Conservation (phyloP, 148 eudicot species). For the Nepenthes gracilis region DNA sequence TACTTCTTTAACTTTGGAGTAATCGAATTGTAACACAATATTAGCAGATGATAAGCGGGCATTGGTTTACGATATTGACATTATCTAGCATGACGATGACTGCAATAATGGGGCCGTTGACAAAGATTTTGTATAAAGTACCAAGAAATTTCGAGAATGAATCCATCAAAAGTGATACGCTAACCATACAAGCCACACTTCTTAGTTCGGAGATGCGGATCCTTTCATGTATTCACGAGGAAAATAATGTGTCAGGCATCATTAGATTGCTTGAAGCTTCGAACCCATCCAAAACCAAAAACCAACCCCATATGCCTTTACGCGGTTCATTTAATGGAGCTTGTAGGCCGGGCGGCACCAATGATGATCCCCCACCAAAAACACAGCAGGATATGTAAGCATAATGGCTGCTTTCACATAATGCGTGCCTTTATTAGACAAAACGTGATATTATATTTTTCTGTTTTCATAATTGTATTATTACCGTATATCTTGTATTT, state of each 20-base stretch:
- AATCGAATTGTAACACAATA: neutral
- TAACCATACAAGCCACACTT: neutral
- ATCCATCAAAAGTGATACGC: slow-evolving; percentile 1
- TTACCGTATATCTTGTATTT: too few species aligned
- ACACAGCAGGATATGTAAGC: neutral
- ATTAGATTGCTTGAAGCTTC: slow-evolving; percentile 5
- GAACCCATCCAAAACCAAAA: neutral
- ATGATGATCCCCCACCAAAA: neutral
- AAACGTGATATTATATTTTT: too few species aligned
- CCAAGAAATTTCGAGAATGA: neutral
- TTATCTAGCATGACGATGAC: slow-evolving; percentile 5
- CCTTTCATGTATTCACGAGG: slow-evolving; percentile 4
- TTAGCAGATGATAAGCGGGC: slow-evolving; percentile 4
- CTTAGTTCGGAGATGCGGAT: slow-evolving; percentile 5
- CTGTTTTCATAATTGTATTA: too few species aligned
- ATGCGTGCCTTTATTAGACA: slow-evolving; percentile 5
- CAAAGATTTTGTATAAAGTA: neutral
- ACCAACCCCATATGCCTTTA: slow-evolving; percentile 4
- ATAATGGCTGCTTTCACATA: slow-evolving; percentile 1
- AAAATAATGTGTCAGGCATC: slow-evolving; percentile 6
- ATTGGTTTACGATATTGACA: slow-evolving; percentile 1
- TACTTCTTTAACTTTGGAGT: neutral
- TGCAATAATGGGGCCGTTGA: slow-evolving; percentile 8
- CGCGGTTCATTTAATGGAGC: slow-evolving; percentile 6
- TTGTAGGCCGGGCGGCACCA: slow-evolving; percentile 6